Base-by-base conservation (phyloP, 306 rosid genomes). In the Trifolium fragiferum region DNA sequence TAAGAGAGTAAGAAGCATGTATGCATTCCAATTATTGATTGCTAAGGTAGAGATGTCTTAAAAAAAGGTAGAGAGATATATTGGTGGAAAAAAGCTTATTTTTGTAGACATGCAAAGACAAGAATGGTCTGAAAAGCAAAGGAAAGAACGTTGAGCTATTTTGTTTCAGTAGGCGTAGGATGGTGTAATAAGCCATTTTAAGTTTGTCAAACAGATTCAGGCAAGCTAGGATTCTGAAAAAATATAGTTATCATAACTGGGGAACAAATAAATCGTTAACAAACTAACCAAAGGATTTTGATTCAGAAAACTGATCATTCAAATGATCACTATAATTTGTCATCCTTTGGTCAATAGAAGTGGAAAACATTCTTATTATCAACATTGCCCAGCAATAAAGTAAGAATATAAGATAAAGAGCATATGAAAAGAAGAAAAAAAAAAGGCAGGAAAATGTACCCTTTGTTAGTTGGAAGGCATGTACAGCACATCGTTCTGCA, bases 401-500 rank as follows among this genome's bases (percentile, higher is more conserved):
- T 67, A 63, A 21, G 27, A 33, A 53, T 13, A 53, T 10, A 40
- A 10, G 63, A 65, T 35, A 33, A 76, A 60, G 62, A 13, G 65
- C 70, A 43, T 21, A 53, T 54, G 23, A 27, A 27, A 46, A 70
- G 35, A 74, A 67, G 25, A 53, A 54, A 35, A 27, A 27, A 46
- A 70, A 41, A 74, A 67, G 25, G 78, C 71, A 75, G 23, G 58
- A 44, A 37, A 60, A 70, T 76, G 62, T 88, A 94, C 99, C 99
- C 84, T 78, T 89, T 25, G 96, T 59, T 74, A 94, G 84, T 68
- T 92, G 98, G 83, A 92, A 89, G 76, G 82, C 83, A 75, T 90
- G 97, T 76, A 94, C 61, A 70, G 86, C 84, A 51, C 96, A 94
- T 92, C 99, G 90, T 85, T 94, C 99, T 0, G 96, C 95, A 32